Conservation (phyloP, 768 basidiomycete species). For the Phylloporus arenicola region DNA sequence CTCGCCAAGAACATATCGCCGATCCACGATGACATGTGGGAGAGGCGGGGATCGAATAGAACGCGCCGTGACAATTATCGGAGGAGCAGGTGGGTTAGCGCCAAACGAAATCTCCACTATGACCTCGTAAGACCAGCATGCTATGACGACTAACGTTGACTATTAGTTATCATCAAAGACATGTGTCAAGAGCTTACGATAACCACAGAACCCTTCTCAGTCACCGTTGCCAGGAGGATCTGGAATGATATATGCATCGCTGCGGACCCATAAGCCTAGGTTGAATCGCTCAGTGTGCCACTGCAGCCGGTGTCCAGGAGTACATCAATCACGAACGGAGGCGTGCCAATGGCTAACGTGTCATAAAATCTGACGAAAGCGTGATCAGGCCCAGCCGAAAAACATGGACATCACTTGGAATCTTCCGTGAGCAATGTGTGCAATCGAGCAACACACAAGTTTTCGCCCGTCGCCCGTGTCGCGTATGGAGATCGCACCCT, state of each 20-base stretch:
- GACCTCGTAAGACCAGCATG: no score
- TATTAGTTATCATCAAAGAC: no score
- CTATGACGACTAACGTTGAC: no score
- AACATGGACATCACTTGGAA: slow-evolving; percentile 39
- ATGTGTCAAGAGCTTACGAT: no score
- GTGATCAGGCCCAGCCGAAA: background rate
- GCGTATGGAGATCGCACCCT: slow-evolving; percentile 21
- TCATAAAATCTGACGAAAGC: slow-evolving; percentile 28
- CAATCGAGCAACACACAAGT: slow-evolving; percentile 33
- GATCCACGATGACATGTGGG: slow-evolving; percentile 67
- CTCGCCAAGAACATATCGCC: slow-evolving; percentile 78
- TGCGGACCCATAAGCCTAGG: no score
- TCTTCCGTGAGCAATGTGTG: slow-evolving; percentile 33
- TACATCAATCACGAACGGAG: slow-evolving; percentile 40
- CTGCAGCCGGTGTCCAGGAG: no score
- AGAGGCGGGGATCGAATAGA: slow-evolving; percentile 63
- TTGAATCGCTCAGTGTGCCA: no score
- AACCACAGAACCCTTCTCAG: no score
- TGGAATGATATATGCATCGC: no score
- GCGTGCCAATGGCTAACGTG: slow-evolving; percentile 39
- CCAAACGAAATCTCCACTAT: no score
- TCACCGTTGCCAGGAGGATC: no score
- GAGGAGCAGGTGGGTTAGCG: no score
- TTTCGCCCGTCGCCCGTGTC: slow-evolving; percentile 44
- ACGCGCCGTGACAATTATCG: slow-evolving; percentile 71